Base-by-base conservation (phyloP, 805 yeast species). In the Wickerhamiella hasegawae region DNA sequence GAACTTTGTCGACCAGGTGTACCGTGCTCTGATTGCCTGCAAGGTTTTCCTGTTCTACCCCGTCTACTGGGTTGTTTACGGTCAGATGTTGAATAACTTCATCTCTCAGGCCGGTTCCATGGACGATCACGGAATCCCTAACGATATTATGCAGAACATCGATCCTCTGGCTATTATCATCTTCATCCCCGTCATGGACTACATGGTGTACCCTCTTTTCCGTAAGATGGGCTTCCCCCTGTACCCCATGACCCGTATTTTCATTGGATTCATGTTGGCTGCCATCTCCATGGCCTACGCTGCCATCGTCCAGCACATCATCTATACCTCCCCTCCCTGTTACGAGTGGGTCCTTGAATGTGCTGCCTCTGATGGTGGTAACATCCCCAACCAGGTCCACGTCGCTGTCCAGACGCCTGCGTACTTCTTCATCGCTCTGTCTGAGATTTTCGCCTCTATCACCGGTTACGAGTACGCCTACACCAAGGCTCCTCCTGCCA, bases 401-500 rank as follows among this genome's bases (percentile, higher is more conserved):
- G 73, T 80, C 44, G 81, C 80, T 43, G 62, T 72, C 41, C 85
- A 78, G 59, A 62, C 67, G 12, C 77, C 77, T 14, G 77, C 83
- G 3, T 80, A 79, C 56, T 66, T 76, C 29, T 59, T 80, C 43
- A 73, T 76, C 55, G 87, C 80, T 9, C 52, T 76, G 36, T 71
- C 83, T n/a, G 92, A 80, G 57, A 78, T 79, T 44, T 68, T 79
- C 46, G 84, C 85, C 21, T 76, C 80, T 35, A 70, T 78, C 47
- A 78, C 90, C 16, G 87, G 87, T 47, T 68, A 76, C 46, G 90
- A 80, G 59, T 78, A 76, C 51, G 92, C 92, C 15, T 80, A 76
- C 59, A 73, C 84, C 20, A 76, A 79, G 60, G 87, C 90, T 5
- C 90, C 90, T 28, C 66, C 65, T 6, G 59, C 67, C 34, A 72